Evolutionary conservation across 2,329 filamentous ascomycete species (phyloP).

Genomic region (Aureobasidium sp.): DNA sequence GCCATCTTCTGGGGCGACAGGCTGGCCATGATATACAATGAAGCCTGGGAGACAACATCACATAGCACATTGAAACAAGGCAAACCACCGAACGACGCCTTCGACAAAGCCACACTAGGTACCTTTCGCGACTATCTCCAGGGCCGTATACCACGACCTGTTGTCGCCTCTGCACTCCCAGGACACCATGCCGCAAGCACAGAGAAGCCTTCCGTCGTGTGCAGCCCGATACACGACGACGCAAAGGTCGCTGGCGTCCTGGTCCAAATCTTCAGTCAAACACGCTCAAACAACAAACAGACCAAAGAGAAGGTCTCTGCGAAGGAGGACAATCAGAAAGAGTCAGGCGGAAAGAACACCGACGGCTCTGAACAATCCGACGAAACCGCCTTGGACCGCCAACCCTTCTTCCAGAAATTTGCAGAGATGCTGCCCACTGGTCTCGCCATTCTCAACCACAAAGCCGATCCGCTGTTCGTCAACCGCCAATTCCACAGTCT

Average conservation of each 20-base stretch:
- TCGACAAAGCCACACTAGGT: slow-evolving; percentile 38
- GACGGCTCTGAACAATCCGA: not conserved
- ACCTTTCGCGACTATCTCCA: slow-evolving; percentile 34
- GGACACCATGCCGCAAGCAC: not conserved
- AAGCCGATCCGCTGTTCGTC: slow-evolving; percentile 51
- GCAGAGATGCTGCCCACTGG: slow-evolving; percentile 52
- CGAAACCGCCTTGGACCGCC: slow-evolving; percentile 34
- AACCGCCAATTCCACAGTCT: slow-evolving; percentile 52
- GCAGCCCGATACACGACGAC: slow-evolving; percentile 28
- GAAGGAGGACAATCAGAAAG: not conserved
- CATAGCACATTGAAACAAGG: slow-evolving; percentile 40
- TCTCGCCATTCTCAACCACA: slow-evolving; percentile 49
- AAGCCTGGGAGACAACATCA: slow-evolving; percentile 43
- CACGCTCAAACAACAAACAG: not conserved
- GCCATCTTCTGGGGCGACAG: slow-evolving; percentile 49
- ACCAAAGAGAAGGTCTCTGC: not conserved
- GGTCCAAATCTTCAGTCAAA: slow-evolving; percentile 28
- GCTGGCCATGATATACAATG: slow-evolving; percentile 44
- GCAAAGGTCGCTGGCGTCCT: slow-evolving; percentile 25
- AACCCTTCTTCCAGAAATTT: slow-evolving; percentile 49
- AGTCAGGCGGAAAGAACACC: not conserved
- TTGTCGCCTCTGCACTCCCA: slow-evolving; percentile 27
- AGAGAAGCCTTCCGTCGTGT: slow-evolving; percentile 26
- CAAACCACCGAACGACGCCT: slow-evolving; percentile 33
- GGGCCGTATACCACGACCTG: slow-evolving; percentile 28